These are phyloP conservation scores for Combretum micranthum DNA, from an alignment of 345 rosid genomes.

Conservation along the genomic window DNA sequence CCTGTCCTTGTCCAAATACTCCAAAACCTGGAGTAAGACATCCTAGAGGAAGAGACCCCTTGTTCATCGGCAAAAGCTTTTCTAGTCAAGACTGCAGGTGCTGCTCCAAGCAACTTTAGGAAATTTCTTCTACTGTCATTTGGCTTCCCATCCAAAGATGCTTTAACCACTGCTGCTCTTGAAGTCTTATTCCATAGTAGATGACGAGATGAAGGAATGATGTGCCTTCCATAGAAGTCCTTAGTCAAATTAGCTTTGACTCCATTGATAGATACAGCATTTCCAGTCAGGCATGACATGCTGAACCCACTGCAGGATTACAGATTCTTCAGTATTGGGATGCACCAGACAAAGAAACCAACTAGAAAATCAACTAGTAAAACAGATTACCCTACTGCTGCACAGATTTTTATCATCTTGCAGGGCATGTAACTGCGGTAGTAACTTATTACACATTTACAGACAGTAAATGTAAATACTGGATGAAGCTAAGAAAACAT, in stretches of 20 bases:
- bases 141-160: constrained; percentile 42
- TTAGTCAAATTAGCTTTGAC: constrained; percentile 31
- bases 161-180: constrained; percentile 35
- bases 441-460: too few relatives aligned
- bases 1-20: constrained; percentile 88
- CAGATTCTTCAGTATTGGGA: background rate
- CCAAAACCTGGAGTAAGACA: constrained; percentile 98
- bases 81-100: constrained; percentile 53
- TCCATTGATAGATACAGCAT: constrained; percentile 34
- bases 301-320: constrained; percentile 56
- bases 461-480: too few relatives aligned
- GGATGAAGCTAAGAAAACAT: too few relatives aligned
- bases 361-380: background rate
- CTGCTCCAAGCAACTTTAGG: constrained; percentile 69
- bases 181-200: constrained; percentile 25
- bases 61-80: constrained; percentile 87
- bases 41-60: constrained; percentile 88
- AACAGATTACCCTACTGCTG: too few relatives aligned
- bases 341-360: background rate
- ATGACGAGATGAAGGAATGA: constrained; percentile 26
- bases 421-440: too few relatives aligned
- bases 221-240: constrained; percentile 28
- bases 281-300: constrained; percentile 72
- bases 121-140: constrained; percentile 66
- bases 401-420: too few relatives aligned